Evolutionary conservation across 345 rosid genomes (phyloP).

Genomic region (Geranium brycei): DNA sequence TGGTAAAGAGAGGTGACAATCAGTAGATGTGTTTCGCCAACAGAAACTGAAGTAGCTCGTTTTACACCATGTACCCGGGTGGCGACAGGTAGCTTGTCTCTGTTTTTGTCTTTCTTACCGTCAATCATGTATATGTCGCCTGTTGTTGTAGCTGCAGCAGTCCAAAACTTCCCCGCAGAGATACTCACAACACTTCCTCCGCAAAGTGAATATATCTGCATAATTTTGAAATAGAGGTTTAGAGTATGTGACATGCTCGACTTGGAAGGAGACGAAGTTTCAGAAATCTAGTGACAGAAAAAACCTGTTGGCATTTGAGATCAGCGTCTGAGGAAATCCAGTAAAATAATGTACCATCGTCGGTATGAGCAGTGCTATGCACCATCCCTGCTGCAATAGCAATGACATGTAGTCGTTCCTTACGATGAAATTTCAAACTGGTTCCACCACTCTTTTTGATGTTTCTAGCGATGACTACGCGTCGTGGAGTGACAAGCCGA

Average conservation of each 20-base stretch:
- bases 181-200: slow-evolving; percentile 56
- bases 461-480: slow-evolving; percentile 58
- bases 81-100: slow-evolving; percentile 40
- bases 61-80: slow-evolving; percentile 74
- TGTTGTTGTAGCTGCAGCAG: slow-evolving; percentile 61
- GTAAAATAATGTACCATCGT: slow-evolving; percentile 85
- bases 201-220: slow-evolving; percentile 48
- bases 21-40: slow-evolving; percentile 92
- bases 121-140: slow-evolving; percentile 96
- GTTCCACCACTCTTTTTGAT: slow-evolving; percentile 54
- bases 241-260: background rate
- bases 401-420: slow-evolving; percentile 50
- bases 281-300: background rate
- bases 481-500: slow-evolving; percentile 84
- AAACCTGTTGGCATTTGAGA: slow-evolving; percentile 86
- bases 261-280: background rate
- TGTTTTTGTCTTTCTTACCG: slow-evolving; percentile 51
- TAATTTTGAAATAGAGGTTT: slow-evolving; percentile 5
- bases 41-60: slow-evolving; percentile 76
- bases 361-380: slow-evolving; percentile 78
- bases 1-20: slow-evolving; percentile 71
- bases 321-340: slow-evolving; percentile 87
- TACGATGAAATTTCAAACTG: slow-evolving; percentile 65
- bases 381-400: slow-evolving; percentile 91
- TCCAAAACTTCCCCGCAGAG: slow-evolving; percentile 89